These are phyloP conservation scores for Rhizophagus clarus DNA, from an alignment of 192 early-diverging fungal species.

Conservation along the genomic window DNA sequence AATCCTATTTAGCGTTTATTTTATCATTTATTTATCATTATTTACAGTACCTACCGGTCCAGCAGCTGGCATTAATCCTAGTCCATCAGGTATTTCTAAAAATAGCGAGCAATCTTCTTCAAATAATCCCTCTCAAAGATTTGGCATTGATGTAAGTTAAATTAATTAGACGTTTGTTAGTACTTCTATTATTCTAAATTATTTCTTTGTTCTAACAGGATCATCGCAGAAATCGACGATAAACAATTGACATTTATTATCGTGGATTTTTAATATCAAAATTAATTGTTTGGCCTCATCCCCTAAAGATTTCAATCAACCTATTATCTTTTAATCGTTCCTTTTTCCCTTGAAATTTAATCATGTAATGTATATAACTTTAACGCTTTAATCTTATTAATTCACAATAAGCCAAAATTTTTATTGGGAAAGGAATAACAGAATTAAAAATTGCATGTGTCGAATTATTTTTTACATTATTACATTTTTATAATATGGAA, in stretches of 20 bases:
- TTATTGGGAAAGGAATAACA: too few relatives aligned
- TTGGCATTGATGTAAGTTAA: neutral
- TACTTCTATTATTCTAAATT: neutral
- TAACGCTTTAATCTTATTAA: too few relatives aligned
- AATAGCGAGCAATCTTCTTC: neutral
- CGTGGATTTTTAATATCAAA: too few relatives aligned
- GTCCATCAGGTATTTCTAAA: neutral
- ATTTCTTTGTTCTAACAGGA: neutral
- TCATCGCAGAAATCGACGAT: neutral
- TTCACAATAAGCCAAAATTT: too few relatives aligned
- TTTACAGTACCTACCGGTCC: slow-evolving; percentile 25
- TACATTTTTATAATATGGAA: too few relatives aligned
- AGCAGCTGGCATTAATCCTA: slow-evolving; percentile 2
- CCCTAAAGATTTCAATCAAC: too few relatives aligned
- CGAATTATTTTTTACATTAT: too few relatives aligned
- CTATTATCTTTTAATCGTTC: neutral
- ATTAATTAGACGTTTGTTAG: neutral
- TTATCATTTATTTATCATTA: neutral
- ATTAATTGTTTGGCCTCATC: too few relatives aligned
- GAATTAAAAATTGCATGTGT: too few relatives aligned
- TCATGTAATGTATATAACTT: neutral
- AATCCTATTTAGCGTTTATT: too few relatives aligned
- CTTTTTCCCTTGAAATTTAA: neutral
- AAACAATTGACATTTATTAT: neutral
- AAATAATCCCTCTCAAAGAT: neutral